A percentile compares a stretch with the other conserved stretches of the same genome.
phyloP scores from a whole-genome alignment of 768 basidiomycete genomes.

The Sarcomyxa edulis region DNA sequence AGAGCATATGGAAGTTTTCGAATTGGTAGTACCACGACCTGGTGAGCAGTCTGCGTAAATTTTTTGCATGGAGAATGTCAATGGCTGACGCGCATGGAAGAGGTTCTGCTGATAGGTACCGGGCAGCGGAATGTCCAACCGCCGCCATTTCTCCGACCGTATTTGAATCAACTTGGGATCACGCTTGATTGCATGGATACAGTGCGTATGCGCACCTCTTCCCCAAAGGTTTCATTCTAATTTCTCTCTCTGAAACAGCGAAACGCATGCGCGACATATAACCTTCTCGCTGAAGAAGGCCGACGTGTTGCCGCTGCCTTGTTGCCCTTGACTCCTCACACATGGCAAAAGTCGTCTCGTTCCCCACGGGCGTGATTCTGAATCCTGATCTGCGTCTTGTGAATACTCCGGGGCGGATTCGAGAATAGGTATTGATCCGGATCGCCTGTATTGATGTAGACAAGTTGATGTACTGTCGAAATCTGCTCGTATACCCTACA shows the following conservation, averaged over 20 bases:
- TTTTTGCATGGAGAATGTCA: too few species aligned
- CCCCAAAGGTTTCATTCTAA: not conserved
- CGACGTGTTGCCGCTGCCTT: conserved; percentile 87
- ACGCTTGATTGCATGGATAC: conserved; percentile 48
- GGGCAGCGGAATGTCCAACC: conserved; percentile 67
- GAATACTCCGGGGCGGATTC: too few species aligned
- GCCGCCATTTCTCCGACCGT: conserved; percentile 58
- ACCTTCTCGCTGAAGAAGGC: conserved; percentile 90
- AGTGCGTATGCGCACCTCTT: conserved; percentile 33
- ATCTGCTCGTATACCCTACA: too few species aligned
- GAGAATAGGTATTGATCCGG: too few species aligned
- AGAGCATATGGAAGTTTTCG: conserved; percentile 77
- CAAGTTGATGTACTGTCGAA: too few species aligned
- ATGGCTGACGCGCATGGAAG: too few species aligned
- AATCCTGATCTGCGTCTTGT: too few species aligned
- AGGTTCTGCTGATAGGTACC: conserved; percentile 88
- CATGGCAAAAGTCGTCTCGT: too few species aligned
- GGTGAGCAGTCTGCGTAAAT: conserved; percentile 44
- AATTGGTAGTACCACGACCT: conserved; percentile 78
- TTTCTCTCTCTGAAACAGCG: conserved; percentile 38
- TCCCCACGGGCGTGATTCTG: too few species aligned
- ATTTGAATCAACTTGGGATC: conserved; percentile 63
- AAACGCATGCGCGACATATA: conserved; percentile 95
- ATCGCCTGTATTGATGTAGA: too few species aligned
- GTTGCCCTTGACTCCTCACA: conserved; percentile 54